Conservation (phyloP, 768 basidiomycete genomes). For the Suillus decipiens region DNA sequence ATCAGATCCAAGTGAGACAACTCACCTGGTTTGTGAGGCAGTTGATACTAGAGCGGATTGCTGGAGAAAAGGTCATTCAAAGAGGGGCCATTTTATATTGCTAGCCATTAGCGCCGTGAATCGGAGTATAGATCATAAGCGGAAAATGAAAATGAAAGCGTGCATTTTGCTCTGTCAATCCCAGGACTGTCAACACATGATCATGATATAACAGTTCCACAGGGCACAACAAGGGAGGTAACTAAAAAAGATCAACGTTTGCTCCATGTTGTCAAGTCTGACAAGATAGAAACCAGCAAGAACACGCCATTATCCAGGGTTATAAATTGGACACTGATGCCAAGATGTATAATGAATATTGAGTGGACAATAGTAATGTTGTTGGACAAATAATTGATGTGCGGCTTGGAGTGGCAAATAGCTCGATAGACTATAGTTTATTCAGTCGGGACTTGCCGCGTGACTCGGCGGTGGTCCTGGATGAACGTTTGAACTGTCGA, state of each 20-base stretch:
- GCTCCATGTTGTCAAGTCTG: not conserved
- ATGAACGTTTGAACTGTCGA: no score
- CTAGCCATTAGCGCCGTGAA: not conserved
- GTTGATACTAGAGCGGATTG: not conserved
- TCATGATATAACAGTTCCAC: not conserved
- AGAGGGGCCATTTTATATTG: constrained; percentile 5
- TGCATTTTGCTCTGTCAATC: not conserved
- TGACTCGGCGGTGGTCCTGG: no score
- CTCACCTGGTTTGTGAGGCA: not conserved
- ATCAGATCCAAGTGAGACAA: not conserved
- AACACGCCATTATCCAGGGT: not conserved
- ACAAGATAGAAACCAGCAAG: not conserved
- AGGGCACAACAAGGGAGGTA: not conserved
- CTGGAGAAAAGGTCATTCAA: not conserved
- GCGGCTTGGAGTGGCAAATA: no score
- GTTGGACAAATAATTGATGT: no score
- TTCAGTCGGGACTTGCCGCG: no score
- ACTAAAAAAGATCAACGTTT: not conserved
- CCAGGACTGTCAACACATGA: not conserved
- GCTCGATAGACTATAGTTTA: no score
- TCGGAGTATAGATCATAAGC: not conserved
- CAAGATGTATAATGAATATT: no score
- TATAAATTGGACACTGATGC: not conserved
- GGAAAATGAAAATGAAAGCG: not conserved
- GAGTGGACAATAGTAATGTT: no score